Conservation (phyloP, 202 grass and related monocot genomes). For the Musa balbisiana region DNA sequence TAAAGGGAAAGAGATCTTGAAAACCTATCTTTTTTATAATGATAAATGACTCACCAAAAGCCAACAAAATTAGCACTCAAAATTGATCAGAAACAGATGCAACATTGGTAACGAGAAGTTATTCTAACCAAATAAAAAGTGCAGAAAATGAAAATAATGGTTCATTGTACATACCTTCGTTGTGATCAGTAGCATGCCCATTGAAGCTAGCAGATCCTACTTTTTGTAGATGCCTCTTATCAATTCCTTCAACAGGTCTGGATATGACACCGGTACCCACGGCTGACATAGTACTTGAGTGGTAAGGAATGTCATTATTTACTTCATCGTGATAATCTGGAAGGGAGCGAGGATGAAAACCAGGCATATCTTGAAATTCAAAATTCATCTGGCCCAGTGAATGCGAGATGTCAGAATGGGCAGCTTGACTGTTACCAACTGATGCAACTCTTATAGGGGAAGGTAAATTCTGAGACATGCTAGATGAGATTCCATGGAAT, state of each 20-base stretch:
- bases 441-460: constrained; percentile 58
- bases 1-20: not conserved
- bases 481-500: constrained; percentile 53
- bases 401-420: constrained; percentile 43
- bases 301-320: constrained; percentile 25
- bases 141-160: too few relatives aligned
- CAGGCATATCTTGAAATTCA: constrained; percentile 56
- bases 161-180: constrained; percentile 29
- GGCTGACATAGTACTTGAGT: constrained; percentile 34
- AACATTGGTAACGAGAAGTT: not conserved
- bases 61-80: too few relatives aligned
- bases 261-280: constrained; percentile 29
- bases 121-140: not conserved
- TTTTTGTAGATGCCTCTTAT: constrained; percentile 32
- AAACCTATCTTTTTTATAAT: not conserved
- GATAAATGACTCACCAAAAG: not conserved
- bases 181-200: constrained; percentile 38
- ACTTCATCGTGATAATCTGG: constrained; percentile 59
- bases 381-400: constrained; percentile 52
- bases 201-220: constrained; percentile 32
- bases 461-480: constrained; percentile 56
- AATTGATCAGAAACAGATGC: too few relatives aligned
- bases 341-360: constrained; percentile 68
- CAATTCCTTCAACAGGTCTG: constrained; percentile 33
- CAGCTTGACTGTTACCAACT: constrained; percentile 26